Evolutionary conservation across 371 early-diverging fungal species (phyloP), one percentile per base, ranked within the genome.

Genomic region (Rhizopus stolonifer): DNA sequence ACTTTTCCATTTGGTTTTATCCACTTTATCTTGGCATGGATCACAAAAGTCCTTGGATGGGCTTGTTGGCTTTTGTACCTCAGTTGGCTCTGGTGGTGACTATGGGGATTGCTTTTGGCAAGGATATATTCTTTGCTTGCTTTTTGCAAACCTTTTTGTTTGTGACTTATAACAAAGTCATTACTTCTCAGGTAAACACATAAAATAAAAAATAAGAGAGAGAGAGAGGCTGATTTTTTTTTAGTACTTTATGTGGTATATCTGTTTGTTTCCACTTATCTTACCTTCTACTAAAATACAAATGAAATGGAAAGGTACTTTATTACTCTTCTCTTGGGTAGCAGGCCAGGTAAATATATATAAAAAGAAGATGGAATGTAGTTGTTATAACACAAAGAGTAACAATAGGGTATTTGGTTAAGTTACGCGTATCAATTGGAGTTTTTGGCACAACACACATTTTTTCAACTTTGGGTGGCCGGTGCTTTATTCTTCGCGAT

Each of bases 201-300:
- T 0, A 15, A 39, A 33, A 18, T 19, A 29, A 39, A 36, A n/a
- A 32, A 54, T 8, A 14, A 19, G 22, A 46, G 43, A 15, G 43
- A 22, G 23, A 32, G 23, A 17, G n/a, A 24, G 10, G 7, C 31
- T 29, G 4, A 10, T 7, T 10, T 29, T 29, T 29, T 29, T 29
- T 29, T 65, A 92, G 92, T 97, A 98, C 57, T 98, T 98, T 60
- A 94, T 97, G 94, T 98, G 98, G 98, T 97, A 96, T 65, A 80
- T 96, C 6, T 92, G 92, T 66, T 80, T 95, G 17, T 67, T 96
- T 13, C 98, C 98, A 14, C 61, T 96, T 15, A 72, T 95, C 10
- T 67, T 94, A 54, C 94, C 93, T 1, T 80, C 72, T 19, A 82
- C 83, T 18, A 65, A 63, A 4, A 69, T 89, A 3, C 70, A 58